These are phyloP conservation scores for Logfia minima DNA, from an alignment of 129 eudicot genomes.

Conservation along the genomic window DNA sequence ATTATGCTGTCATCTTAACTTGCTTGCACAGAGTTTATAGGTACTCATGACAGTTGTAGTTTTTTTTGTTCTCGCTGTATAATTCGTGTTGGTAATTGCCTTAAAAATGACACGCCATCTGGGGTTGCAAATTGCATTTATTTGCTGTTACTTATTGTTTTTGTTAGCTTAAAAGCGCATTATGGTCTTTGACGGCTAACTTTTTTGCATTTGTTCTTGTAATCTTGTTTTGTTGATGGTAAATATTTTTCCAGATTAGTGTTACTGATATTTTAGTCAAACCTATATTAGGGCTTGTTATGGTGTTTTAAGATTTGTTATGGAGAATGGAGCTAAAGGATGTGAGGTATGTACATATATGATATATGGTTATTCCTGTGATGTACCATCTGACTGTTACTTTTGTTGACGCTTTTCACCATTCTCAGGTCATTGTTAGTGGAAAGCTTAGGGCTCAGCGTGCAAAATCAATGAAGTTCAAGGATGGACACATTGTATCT, in stretches of 20 bases:
- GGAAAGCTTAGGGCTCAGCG: slow-evolving; percentile 74
- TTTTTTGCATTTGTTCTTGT: not conserved
- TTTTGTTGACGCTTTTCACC: not conserved
- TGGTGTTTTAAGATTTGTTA: slow-evolving; percentile 68
- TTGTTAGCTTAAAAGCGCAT: not conserved
- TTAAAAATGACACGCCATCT: not conserved
- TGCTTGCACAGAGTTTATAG: not conserved
- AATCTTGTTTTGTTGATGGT: not conserved
- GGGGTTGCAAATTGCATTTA: not conserved
- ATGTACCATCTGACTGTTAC: not conserved
- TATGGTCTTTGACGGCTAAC: not conserved
- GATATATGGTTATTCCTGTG: not conserved
- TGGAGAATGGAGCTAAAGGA: slow-evolving; percentile 79
- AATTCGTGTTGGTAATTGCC: not conserved
- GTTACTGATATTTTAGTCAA: not conserved
- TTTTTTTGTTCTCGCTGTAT: not conserved
- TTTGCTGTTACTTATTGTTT: not conserved
- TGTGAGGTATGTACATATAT: slow-evolving; percentile 56
- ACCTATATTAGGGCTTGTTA: slow-evolving; percentile 53
- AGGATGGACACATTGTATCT: slow-evolving; percentile 71
- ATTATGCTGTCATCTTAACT: not conserved
- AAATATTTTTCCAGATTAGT: not conserved
- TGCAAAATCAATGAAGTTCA: slow-evolving; percentile 72
- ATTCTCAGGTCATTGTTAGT: slow-evolving; percentile 53
- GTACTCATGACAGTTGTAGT: not conserved